Evolutionary conservation across 176 grass and related monocot species (phyloP).

Genomic region (Oryza nivara): DNA sequence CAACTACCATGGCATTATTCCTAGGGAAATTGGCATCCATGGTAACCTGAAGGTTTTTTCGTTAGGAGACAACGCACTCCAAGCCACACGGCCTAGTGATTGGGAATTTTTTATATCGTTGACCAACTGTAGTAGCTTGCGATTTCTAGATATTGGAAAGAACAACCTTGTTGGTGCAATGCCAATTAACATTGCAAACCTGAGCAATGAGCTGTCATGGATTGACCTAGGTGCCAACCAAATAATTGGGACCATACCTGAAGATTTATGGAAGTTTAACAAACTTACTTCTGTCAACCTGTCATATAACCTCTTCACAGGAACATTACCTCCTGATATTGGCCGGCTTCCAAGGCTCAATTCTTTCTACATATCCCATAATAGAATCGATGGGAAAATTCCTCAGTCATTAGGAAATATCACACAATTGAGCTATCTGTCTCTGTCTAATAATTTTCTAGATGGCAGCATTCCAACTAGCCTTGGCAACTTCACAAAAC

Average conservation of each 20-base stretch:
- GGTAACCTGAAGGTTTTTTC: neutral
- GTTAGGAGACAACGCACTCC: neutral
- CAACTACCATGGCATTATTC: conserved; percentile 10
- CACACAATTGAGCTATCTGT: too few relatives aligned
- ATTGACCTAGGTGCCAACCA: neutral
- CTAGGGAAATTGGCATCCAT: conserved; percentile 32
- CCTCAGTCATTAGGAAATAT: too few relatives aligned
- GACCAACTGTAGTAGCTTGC: conserved; percentile 30
- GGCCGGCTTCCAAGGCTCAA: too few relatives aligned
- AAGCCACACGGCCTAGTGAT: conserved; percentile 4
- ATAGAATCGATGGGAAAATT: too few relatives aligned
- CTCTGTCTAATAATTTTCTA: too few relatives aligned
- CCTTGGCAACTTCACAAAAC: too few relatives aligned
- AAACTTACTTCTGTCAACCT: neutral
- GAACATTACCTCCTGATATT: too few relatives aligned
- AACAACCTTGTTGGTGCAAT: conserved; percentile 34
- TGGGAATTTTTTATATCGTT: conserved; percentile 40
- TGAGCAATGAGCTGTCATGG: neutral
- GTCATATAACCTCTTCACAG: too few relatives aligned
- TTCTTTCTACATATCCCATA: too few relatives aligned
- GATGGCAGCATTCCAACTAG: too few relatives aligned
- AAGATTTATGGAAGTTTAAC: neutral
- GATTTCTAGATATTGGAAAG: neutral
- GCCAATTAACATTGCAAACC: conserved; percentile 18
- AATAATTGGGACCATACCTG: conserved; percentile 24